A percentile compares a stretch with the other conserved stretches of the same genome.
Evolutionary conservation across 768 basidiomycete species (phyloP).

Genomic region (Suillus alpinus): DNA sequence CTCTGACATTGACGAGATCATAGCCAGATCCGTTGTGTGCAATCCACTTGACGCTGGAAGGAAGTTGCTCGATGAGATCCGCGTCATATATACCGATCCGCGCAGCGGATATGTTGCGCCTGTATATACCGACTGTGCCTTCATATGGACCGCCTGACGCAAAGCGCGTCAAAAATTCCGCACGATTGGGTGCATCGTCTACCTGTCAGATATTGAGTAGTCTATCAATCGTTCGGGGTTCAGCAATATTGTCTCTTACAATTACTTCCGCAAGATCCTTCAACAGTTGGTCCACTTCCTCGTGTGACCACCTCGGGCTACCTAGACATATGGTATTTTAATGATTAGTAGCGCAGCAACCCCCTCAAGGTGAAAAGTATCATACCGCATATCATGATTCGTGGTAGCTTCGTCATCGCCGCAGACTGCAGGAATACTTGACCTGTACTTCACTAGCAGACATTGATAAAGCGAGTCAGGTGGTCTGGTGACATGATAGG

Average conservation of each 20-base stretch:
- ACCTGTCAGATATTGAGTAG: conserved; percentile 6
- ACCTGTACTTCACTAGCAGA: background rate
- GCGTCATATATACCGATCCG: conserved; percentile 49
- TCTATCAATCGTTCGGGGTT: background rate
- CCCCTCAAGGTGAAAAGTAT: background rate
- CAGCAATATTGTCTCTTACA: conserved; percentile 44
- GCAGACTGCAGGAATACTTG: background rate
- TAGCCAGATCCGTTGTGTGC: conserved; percentile 89
- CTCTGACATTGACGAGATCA: conserved; percentile 74
- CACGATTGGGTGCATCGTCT: conserved; percentile 43
- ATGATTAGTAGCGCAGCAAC: background rate
- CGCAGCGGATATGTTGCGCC: conserved; percentile 42
- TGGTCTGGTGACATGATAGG: background rate
- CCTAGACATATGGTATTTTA: conserved; percentile 34
- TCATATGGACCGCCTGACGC: conserved; percentile 45
- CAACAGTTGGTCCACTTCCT: conserved; percentile 63
- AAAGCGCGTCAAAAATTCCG: conserved; percentile 45
- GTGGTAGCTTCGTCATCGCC: conserved; percentile 14
- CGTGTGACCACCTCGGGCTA: conserved; percentile 71
- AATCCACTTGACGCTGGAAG: conserved; percentile 71
- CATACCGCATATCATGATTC: conserved; percentile 31
- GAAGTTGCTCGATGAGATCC: conserved; percentile 56
- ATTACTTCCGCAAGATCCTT: conserved; percentile 69
- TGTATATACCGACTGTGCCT: conserved; percentile 48
- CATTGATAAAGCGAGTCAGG: background rate